phyloP scores from a whole-genome alignment of 148 eudicot species.

The Chenopodium suecicum region DNA sequence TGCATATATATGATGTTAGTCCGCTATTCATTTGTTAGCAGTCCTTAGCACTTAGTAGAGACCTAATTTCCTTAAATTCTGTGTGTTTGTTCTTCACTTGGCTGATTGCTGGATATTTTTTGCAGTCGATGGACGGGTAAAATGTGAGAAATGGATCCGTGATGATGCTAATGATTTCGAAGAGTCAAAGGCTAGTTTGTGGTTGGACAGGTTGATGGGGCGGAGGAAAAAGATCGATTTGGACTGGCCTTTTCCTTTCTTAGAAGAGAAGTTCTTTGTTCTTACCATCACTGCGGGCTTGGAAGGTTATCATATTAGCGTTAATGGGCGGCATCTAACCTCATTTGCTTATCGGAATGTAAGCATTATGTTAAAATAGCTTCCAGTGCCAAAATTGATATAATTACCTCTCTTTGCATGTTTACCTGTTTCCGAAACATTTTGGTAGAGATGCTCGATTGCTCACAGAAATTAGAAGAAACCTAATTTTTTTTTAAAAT shows the following conservation, averaged over 20 bases:
- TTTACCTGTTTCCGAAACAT: background rate
- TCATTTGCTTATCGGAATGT: constrained; percentile 82
- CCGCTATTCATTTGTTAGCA: background rate
- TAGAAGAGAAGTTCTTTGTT: constrained; percentile 68
- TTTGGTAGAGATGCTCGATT: background rate
- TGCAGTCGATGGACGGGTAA: constrained; percentile 75
- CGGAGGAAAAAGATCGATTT: constrained; percentile 48
- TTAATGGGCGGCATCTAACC: constrained; percentile 75
- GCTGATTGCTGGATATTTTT: constrained; percentile 1
- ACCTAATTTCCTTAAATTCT: background rate
- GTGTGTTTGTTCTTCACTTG: background rate
- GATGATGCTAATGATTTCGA: constrained; percentile 44
- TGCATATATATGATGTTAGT: background rate
- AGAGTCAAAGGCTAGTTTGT: constrained; percentile 53
- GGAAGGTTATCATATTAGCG: constrained; percentile 81
- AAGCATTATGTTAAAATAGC: constrained; percentile 29
- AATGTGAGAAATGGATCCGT: constrained; percentile 81
- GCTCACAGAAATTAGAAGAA: background rate
- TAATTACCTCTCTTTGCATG: background rate
- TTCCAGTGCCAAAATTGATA: background rate
- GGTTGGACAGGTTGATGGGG: constrained; percentile 67
- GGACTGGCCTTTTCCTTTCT: constrained; percentile 75
- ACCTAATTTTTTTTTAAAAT: background rate
- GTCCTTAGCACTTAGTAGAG: background rate
- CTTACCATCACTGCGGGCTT: constrained; percentile 70